phyloP scores from a whole-genome alignment of 148 eudicot genomes.

The Mesembryanthemum crystallinum region DNA sequence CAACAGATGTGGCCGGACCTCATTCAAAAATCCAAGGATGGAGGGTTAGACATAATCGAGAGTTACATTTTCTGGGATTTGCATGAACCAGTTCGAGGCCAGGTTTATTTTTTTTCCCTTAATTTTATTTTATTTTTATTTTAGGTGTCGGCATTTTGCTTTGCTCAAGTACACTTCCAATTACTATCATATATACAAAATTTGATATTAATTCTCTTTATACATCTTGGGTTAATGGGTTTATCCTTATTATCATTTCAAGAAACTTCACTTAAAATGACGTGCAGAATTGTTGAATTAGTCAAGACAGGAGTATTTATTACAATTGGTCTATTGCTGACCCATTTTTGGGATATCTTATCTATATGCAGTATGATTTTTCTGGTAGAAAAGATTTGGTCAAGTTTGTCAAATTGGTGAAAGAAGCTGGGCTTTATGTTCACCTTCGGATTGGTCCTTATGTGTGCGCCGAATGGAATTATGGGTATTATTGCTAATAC shows the following conservation, averaged over 20 bases:
- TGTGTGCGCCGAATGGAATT: constrained; percentile 96
- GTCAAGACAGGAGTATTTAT: neutral
- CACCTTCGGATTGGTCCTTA: constrained; percentile 89
- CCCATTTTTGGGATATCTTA: constrained; percentile 15
- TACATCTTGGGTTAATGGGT: neutral
- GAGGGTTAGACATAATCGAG: constrained; percentile 82
- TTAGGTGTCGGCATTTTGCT: neutral
- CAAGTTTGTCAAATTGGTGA: constrained; percentile 71
- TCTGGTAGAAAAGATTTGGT: constrained; percentile 81
- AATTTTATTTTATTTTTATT: neutral
- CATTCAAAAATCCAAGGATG: constrained; percentile 86
- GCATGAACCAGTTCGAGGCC: constrained; percentile 70
- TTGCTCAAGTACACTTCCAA: neutral
- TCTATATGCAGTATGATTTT: constrained; percentile 68
- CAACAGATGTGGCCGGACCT: constrained; percentile 91
- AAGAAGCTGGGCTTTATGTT: constrained; percentile 74
- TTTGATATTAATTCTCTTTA: neutral
- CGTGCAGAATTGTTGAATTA: neutral
- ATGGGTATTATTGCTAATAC: constrained; percentile 46
- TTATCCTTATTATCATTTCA: constrained; percentile 5
- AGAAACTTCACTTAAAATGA: constrained; percentile 15
- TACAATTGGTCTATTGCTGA: neutral
- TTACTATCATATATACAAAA: neutral
- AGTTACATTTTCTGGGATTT: constrained; percentile 91
- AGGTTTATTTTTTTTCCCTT: constrained; percentile 34